A percentile compares a stretch with the other conserved stretches of the same genome.
These are phyloP conservation scores for Neofusicoccum kwambonambiense DNA, from an alignment of 2,329 filamentous ascomycete genomes.

Conservation along the genomic window DNA sequence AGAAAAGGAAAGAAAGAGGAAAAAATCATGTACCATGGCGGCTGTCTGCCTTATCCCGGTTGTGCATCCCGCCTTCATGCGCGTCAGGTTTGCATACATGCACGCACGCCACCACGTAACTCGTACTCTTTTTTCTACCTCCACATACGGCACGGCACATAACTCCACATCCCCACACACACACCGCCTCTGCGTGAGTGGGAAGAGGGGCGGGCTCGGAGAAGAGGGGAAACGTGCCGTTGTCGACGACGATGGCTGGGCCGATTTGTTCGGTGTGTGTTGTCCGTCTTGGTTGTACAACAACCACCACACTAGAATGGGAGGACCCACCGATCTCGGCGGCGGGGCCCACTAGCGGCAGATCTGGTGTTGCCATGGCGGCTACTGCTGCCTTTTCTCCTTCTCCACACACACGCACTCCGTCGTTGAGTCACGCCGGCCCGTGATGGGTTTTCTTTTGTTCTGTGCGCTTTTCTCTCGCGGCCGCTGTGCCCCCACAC, in stretches of 20 bases:
- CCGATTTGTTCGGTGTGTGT: neutral
- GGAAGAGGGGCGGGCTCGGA: neutral
- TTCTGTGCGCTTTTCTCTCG: too few relatives aligned
- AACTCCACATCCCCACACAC: neutral
- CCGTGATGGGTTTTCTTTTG: too few relatives aligned
- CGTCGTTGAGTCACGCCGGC: too few relatives aligned
- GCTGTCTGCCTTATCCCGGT: neutral
- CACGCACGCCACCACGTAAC: too few relatives aligned
- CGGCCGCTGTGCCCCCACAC: too few relatives aligned
- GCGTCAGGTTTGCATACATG: constrained; percentile 5
- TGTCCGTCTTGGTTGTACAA: neutral
- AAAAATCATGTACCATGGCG: neutral
- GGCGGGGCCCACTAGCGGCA: neutral
- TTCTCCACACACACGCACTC: too few relatives aligned
- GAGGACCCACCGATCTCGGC: neutral
- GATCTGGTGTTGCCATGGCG: constrained; percentile 6
- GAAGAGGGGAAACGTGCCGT: neutral
- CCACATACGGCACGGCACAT: neutral
- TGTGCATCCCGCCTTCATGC: neutral
- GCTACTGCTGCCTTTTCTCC: too few relatives aligned
- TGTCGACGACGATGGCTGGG: neutral
- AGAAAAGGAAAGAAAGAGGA: too few relatives aligned
- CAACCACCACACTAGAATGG: neutral
- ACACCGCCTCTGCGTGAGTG: neutral
- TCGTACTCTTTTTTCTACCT: too few relatives aligned